Evolutionary conservation across 1,284 basidiomycete species (phyloP).

Genomic region (Trichosporon sp.): DNA sequence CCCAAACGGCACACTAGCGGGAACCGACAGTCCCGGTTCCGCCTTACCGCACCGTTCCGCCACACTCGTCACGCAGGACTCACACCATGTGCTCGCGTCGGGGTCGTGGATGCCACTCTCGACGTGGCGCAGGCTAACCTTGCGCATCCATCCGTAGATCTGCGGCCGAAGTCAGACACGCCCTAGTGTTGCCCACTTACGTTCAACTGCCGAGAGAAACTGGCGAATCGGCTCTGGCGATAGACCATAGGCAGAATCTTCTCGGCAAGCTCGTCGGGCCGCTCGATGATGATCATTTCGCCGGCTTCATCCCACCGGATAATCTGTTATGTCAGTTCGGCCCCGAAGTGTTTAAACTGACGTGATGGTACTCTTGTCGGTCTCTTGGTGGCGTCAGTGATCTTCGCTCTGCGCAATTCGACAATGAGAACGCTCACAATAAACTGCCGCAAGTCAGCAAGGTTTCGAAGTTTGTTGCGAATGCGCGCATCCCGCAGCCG

Average conservation of each 20-base stretch:
- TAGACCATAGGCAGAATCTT: conserved; percentile 87
- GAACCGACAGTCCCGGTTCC: neutral
- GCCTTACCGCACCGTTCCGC: neutral
- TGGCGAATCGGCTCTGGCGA: conserved; percentile 87
- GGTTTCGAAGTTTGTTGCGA: neutral
- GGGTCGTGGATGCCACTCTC: conserved; percentile 89
- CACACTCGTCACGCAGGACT: conserved; percentile 52
- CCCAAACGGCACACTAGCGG: conserved; percentile 1
- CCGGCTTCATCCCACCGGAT: conserved; percentile 87
- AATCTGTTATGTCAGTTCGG: conserved; percentile 59
- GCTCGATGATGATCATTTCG: conserved; percentile 87
- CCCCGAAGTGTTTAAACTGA: conserved; percentile 24
- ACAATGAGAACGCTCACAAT: conserved; percentile 31
- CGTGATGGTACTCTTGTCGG: conserved; percentile 42
- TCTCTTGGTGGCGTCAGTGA: conserved; percentile 3
- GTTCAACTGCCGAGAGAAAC: conserved; percentile 90
- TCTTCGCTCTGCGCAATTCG: neutral
- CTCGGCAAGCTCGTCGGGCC: conserved; percentile 81
- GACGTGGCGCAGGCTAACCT: conserved; percentile 78
- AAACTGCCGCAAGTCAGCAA: conserved; percentile 30
- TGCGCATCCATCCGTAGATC: conserved; percentile 96
- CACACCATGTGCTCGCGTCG: conserved; percentile 91
- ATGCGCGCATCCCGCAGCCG: neutral
- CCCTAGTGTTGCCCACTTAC: conserved; percentile 60
- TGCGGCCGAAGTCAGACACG: conserved; percentile 49